Base-by-base conservation (phyloP, 495 filamentous ascomycete genomes). In the Talaromyces thailandensis region DNA sequence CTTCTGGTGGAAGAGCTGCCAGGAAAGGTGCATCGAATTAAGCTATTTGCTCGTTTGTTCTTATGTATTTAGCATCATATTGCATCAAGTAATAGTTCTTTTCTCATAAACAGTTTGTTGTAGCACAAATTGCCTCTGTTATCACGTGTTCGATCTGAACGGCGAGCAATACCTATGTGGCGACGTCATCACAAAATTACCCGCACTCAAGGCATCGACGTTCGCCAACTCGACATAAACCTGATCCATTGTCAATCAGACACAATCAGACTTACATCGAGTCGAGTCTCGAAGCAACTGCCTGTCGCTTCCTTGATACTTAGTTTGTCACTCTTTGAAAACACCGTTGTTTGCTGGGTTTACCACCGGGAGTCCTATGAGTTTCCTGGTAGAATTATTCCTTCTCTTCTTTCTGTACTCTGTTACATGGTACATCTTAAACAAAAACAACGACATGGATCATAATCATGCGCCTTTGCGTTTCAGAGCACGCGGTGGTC, bases 1-100 rank as follows among this genome's bases (percentile, higher is more conserved):
- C 81, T 65, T 75, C 78, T 32, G 79, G 78, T 57, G 79, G 80
- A 32, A 80, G 79, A 66, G 43, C 59, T n/a, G 59, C 23, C 18
- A 40, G 32, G 11, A 45, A 45, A 25, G 28, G 23, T 57, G 26
- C 28, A 35, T 9, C 48, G 18, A 29, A 57, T 16, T 57, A 57
- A 23, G 8, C n/a, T 16, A 32, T 14, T 26, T 2, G 51, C 26
- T 55, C 2, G 12, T 9, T 3, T 14, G 23, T 14, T 26, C 1
- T 11, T 31, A 35, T 35, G 55, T 25, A 57, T 57, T 23, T 57
- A 57, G 51, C 23, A 55, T 26, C 28, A n/a, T n/a, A n/a, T n/a
- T n/a, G n/a, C n/a, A n/a, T n/a, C 18, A 9, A 3, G 4, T 18
- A 21, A 23, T 48, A 48, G 14, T 9, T 23, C 0, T 45, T 18